Conservation (phyloP, 2,329 filamentous ascomycete species). For the Podosphaera aphanis region DNA sequence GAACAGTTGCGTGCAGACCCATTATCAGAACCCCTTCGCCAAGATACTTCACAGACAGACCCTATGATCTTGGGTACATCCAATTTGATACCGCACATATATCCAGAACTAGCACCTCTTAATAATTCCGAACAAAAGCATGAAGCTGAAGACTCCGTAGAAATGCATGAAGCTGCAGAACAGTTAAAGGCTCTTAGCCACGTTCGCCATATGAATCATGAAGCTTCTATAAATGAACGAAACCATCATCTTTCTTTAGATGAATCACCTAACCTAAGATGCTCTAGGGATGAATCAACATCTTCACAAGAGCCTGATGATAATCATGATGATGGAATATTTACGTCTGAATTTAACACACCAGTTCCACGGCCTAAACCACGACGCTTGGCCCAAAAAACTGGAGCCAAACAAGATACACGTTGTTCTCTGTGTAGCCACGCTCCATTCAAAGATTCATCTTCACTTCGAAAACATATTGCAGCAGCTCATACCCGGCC, state of each 20-base stretch:
- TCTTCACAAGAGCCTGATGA: conserved; percentile 20
- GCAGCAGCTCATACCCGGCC: conserved; percentile 45
- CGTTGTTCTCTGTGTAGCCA: conserved; percentile 38
- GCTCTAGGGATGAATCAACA: conserved; percentile 20
- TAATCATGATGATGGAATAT: conserved; percentile 20
- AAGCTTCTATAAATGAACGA: conserved; percentile 15
- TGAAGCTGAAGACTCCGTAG: conserved; percentile 37
- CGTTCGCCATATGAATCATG: conserved; percentile 30
- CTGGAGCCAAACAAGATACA: conserved; percentile 32
- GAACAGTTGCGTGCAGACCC: no score
- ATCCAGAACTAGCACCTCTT: conserved; percentile 10
- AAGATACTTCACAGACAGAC: conserved; percentile 10
- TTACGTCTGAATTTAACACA: conserved; percentile 16
- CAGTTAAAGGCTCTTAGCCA: conserved; percentile 43
- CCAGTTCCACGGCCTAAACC: conserved; percentile 14
- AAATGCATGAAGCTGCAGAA: conserved; percentile 45
- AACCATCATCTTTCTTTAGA: conserved; percentile 14
- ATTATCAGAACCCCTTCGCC: conserved; percentile 3
- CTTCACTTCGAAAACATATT: conserved; percentile 41
- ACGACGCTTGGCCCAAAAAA: conserved; percentile 16
- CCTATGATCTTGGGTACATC: conserved; percentile 11
- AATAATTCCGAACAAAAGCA: conserved; percentile 18
- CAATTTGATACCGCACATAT: conserved; percentile 8
- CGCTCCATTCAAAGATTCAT: conserved; percentile 42
- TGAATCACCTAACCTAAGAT: conserved; percentile 14